Evolutionary conservation across 2,329 filamentous ascomycete genomes (phyloP).

Genomic region (Nothopassalora personata): DNA sequence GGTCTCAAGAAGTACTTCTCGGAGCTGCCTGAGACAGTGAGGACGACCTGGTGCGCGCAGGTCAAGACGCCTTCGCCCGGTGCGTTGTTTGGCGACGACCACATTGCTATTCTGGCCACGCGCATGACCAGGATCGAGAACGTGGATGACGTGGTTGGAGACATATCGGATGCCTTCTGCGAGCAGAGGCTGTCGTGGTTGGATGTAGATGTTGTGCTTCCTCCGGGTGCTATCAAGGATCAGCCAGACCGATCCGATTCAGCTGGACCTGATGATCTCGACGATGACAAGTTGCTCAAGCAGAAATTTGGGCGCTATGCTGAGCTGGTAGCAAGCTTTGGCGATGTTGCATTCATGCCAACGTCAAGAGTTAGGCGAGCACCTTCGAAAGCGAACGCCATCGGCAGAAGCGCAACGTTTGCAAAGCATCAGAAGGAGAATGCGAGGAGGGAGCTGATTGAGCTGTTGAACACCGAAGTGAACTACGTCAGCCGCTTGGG

Average conservation of each 20-base stretch:
- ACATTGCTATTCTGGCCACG: slow-evolving; percentile 84
- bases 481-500: slow-evolving; percentile 64
- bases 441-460: slow-evolving; percentile 79
- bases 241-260: slow-evolving; percentile 13
- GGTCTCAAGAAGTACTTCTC: slow-evolving; percentile 90
- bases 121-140: slow-evolving; percentile 79
- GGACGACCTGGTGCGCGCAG: slow-evolving; percentile 58
- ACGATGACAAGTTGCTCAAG: slow-evolving; percentile 39
- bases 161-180: slow-evolving; percentile 69
- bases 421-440: slow-evolving; percentile 76
- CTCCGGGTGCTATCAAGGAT: slow-evolving; percentile 61
- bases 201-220: slow-evolving; percentile 82
- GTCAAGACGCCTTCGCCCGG: slow-evolving; percentile 51
- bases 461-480: slow-evolving; percentile 88
- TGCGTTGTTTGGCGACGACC: slow-evolving; percentile 79
- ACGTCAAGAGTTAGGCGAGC: slow-evolving; percentile 79
- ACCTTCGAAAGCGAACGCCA: slow-evolving; percentile 75
- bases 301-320: slow-evolving; percentile 74
- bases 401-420: slow-evolving; percentile 74
- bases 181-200: slow-evolving; percentile 79
- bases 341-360: slow-evolving; percentile 78
- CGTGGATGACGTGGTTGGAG: slow-evolving; percentile 63
- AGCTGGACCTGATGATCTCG: slow-evolving; percentile 22
- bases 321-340: slow-evolving; percentile 70
- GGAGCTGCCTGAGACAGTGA: slow-evolving; percentile 74